Conservation (phyloP, 2,329 filamentous ascomycete species). For the Apiospora saccharicola region DNA sequence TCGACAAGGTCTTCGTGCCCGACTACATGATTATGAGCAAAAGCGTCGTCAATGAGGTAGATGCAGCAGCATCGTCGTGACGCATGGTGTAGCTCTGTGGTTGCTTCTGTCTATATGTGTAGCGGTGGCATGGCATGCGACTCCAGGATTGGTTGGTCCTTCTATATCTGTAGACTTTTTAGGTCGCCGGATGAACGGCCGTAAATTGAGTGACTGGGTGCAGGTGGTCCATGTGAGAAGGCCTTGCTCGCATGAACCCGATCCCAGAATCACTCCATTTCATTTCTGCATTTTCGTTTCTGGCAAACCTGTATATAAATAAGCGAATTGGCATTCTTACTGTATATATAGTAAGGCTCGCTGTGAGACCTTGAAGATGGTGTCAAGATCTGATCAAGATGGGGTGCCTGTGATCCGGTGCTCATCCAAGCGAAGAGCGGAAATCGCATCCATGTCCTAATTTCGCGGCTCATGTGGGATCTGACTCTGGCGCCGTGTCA, state of each 20-base stretch:
- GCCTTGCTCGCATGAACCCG: too few species aligned
- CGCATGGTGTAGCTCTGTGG: background rate
- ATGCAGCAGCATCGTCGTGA: background rate
- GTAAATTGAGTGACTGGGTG: background rate
- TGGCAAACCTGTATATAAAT: background rate
- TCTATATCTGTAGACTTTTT: background rate
- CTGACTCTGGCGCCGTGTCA: slow-evolving; percentile 4
- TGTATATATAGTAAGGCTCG: too few species aligned
- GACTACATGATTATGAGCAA: slow-evolving; percentile 70
- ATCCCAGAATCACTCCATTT: too few species aligned
- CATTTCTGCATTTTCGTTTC: background rate
- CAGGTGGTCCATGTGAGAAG: background rate
- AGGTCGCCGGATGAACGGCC: background rate
- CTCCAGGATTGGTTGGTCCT: background rate
- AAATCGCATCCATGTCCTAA: background rate
- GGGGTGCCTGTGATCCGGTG: background rate
- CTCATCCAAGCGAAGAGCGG: background rate
- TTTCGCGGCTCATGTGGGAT: background rate
- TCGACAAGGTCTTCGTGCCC: slow-evolving; percentile 59
- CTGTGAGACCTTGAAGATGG: background rate
- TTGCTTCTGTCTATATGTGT: background rate
- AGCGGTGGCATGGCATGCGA: background rate
- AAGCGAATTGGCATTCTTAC: background rate
- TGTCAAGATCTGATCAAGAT: background rate
- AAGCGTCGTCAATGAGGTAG: slow-evolving; percentile 35